These are phyloP conservation scores for Trichocladium antarcticum DNA, from an alignment of 495 filamentous ascomycete genomes.

Conservation along the genomic window DNA sequence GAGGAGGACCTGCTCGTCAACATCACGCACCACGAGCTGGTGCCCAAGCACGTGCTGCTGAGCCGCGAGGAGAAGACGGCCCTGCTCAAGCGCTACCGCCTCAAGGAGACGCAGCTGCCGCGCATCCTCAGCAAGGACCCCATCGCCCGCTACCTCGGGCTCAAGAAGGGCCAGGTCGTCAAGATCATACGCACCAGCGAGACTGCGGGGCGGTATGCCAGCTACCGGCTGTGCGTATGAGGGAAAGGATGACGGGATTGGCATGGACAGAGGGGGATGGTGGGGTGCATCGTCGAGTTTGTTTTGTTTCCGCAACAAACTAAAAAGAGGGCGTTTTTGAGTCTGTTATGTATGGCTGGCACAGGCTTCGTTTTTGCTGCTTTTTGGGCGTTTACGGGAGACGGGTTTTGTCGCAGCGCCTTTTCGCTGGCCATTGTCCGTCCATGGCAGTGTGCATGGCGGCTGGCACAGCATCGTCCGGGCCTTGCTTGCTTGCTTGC, in stretches of 20 bases:
- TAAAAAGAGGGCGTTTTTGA: neutral
- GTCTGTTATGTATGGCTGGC: neutral
- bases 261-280: neutral
- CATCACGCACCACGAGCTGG: constrained; percentile 94
- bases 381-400: neutral
- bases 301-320: neutral
- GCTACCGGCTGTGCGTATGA: constrained; percentile 51
- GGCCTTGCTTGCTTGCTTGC: too few relatives aligned
- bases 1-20: constrained; percentile 95
- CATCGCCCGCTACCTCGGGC: constrained; percentile 80
- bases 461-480: neutral
- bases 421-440: neutral
- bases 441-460: neutral
- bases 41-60: constrained; percentile 84
- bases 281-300: neutral
- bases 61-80: constrained; percentile 79
- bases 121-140: constrained; percentile 86
- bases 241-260: neutral
- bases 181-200: constrained; percentile 87
- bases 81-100: constrained; percentile 73
- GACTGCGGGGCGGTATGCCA: constrained; percentile 70
- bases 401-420: neutral
- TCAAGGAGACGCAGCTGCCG: constrained; percentile 95
- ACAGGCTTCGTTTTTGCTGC: neutral
- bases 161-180: constrained; percentile 89